Evolutionary conservation across 345 rosid species (phyloP), one percentile per base, ranked within the genome.

Genomic region (Luvunga scandens): DNA sequence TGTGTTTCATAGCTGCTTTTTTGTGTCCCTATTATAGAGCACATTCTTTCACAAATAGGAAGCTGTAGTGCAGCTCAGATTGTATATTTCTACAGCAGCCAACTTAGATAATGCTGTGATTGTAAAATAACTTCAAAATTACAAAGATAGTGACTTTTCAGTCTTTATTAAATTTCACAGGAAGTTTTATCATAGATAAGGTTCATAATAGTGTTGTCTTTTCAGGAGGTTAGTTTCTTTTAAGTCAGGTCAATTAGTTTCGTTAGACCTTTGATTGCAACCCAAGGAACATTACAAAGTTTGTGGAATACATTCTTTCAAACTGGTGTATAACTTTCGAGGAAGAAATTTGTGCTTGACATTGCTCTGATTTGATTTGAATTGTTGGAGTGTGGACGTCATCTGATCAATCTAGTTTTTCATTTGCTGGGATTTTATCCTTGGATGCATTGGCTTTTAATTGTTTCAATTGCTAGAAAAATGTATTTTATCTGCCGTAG

Each of bases 301-400:
- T 33, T 14, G 33, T 13, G 56, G 22, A 24, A 42, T 53, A 55
- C 19, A 22, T 56, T 56, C n/a, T 33, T 34, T 72, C 28, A 33
- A 57, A 28, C 6, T 22, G 64, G 14, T 0, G 53, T 56, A 27
- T 31, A 22, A 21, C 21, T 71, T 9, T 39, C 36, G 38, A 24
- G 50, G 66, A 38, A 60, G 60, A 16, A 70, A 48, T 16, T 28
- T 50, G 9, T 25, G 73, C 6, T 71, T 71, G 25, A 8, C 63
- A 53, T 65, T 64, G 75, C 30, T 63, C 30, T 12, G 57, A 59
- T 30, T 28, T 50, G 53, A 38, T 24, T 73, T 78, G 36, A 71
- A 65, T 42, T 73, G 30, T 25, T 67, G 4, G 30, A 31, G 5
- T 34, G 28, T 24, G 53, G 39, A 21, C 48, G 50, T 66, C 14